These are phyloP conservation scores for Trichoderma endophyticum DNA, from an alignment of 2,329 filamentous ascomycete species.

Conservation along the genomic window DNA sequence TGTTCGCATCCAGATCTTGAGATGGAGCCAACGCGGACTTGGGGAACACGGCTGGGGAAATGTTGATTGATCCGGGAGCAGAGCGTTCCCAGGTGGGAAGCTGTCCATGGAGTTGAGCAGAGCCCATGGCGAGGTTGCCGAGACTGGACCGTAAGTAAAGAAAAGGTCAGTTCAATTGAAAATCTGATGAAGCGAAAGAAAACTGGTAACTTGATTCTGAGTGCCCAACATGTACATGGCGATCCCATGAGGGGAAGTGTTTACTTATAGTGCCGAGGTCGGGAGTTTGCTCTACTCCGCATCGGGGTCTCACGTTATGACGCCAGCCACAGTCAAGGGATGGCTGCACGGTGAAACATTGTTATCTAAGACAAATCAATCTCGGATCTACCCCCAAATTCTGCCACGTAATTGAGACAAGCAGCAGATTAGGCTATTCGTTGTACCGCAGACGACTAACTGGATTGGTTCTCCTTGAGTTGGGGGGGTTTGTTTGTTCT, in stretches of 20 bases:
- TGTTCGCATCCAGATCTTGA: conserved; percentile 32
- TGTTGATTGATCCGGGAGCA: conserved; percentile 50
- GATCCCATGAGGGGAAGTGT: neutral
- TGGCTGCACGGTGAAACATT: neutral
- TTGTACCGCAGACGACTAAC: neutral
- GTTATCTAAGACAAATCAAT: neutral
- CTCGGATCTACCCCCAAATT: neutral
- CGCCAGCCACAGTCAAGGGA: neutral
- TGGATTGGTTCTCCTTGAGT: neutral
- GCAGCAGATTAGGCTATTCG: neutral
- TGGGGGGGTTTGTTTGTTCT: neutral
- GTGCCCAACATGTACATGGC: neutral
- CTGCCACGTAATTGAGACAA: neutral
- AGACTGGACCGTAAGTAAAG: neutral
- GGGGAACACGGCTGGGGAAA: conserved; percentile 45
- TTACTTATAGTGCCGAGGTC: neutral
- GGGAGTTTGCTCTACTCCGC: neutral
- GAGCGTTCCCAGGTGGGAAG: neutral
- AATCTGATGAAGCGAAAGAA: neutral
- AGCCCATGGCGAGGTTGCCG: neutral
- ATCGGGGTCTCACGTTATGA: neutral
- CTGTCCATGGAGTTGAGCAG: neutral
- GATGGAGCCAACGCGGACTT: conserved; percentile 24
- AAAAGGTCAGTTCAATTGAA: neutral
- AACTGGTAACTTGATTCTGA: neutral